Base-by-base conservation (phyloP, 768 basidiomycete genomes). In the Lentinula guzmanii region DNA sequence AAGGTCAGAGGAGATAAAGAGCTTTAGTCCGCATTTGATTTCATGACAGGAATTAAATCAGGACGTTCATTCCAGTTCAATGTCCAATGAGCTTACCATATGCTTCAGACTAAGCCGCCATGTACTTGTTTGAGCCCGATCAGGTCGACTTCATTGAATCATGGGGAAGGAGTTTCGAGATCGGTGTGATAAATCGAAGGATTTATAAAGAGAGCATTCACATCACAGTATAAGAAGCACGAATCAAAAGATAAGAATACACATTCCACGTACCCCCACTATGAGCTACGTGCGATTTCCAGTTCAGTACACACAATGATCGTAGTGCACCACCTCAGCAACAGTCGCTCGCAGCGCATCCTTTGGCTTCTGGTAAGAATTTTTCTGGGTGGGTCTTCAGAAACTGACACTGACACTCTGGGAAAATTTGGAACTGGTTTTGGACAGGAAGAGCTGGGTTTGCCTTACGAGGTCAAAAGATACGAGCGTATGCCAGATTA, bases 391-490 rank as follows among this genome's bases (percentile, higher is more conserved):
- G n/a, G 31, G 34, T 21, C 11, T 18, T 31, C 55, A 9, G 3
- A n/a, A 18, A 16, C 43, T 10, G 55, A 24, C 52, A 10, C 35
- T 37, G n/a, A 53, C 52, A 28, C 10, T 13, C 11, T 46, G 18
- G 21, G 9, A 10, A n/a, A 10, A 24, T 3, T 52, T 52, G 4
- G 21, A 3, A 45, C 48, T 39, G 11, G 18, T 28, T 2, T 9
- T n/a, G 45, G 41, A n/a, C 55, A 83, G 82, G 82, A 85, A 68
- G 84, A 86, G 63, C 74, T 86, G 6, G 69, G 71, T 15, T 62
- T 79, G 1, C 71, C 75, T 1, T 82, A 82, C 62, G 69, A 74
- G 50, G 70, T 82, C 65, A 80, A 78, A 64, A 69, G 68, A 57
- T 80, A 79, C 62, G 62, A 75, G 54, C 72, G 77, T 34, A 65